Base-by-base conservation (phyloP, 2,329 filamentous ascomycete genomes). In the Fusarium goolgardi region DNA sequence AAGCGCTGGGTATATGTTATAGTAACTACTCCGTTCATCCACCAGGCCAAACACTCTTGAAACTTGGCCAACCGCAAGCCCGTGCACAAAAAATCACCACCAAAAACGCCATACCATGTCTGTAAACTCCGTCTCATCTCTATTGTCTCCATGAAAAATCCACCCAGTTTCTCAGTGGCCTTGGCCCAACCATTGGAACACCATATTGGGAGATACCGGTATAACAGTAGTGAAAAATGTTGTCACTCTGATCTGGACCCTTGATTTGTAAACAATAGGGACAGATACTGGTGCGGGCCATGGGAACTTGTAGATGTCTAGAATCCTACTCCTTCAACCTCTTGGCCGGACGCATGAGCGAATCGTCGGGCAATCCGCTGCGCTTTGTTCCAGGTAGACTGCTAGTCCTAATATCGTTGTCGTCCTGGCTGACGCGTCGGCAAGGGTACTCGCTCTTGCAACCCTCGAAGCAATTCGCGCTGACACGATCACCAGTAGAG, bases 341-440 rank as follows among this genome's bases (percentile, higher is more conserved):
- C 80, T 91, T 91, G 6, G 81, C 80, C 0, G 87, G 86, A 35
- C 88, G 79, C 44, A 89, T 82, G n/a, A 96, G 75, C 20, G 82
- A 82, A 53, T 97, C 95, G 75, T 98, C 95, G 0, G 91, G 91
- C 40, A 97, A 76, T 0, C 92, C 95, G 68, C 91, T 95, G 62
- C 94, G 84, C 81, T 98, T 98, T 0, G 94, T 97, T 0, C 95
- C 96, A 1, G 95, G 93, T 35, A 97, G 79, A 77, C 93, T 97
- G 43, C 90, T 90, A 1, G 92, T 94, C n/a, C 93, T 85, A 58
- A 98, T 97, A 78, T 98, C 96, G 73, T 97, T 97, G 76, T 97
- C 94, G 75, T 99, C 96, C 73, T 96, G 91, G 72, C 91, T 97
- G 40, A 99, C 94, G 49, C 95, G 88, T 10, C 96, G 86, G 75